Evolutionary conservation across 2,329 filamentous ascomycete species (phyloP), one percentile per base, ranked within the genome.

Genomic region (Dothideomycetes sp.): DNA sequence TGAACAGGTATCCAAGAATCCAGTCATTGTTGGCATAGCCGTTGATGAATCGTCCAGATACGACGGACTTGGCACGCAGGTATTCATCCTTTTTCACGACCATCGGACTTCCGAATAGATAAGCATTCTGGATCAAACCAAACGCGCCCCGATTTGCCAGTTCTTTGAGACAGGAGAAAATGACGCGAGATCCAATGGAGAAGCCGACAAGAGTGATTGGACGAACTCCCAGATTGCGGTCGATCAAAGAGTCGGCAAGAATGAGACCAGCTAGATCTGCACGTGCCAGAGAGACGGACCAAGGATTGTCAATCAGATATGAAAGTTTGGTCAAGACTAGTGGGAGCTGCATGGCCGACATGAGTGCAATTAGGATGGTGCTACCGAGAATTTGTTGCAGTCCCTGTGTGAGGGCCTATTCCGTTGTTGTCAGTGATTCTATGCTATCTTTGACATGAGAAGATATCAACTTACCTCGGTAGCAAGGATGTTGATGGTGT

Each of bases 241-340:
- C 87, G 45, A 94, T 84, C 24, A 98, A 68, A 0, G 89, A 95
- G 60, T 98, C 91, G 2, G 91, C 91, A 39, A 98, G 72, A 57
- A 98, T 94, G 34, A 94, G 73, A 3, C 91, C 91, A 5, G 89
- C 85, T 41, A 84, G 73, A 52, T 83, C 88, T 19, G 91, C 91
- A 51, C 91, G 79, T 52, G 91, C 86, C 36, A 94, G 74, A 2
- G 91, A 96, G n/a, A 95, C 88, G 18, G 83, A 86, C 91, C 91
- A 98, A 0, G 91, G 91, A 55, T 98, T 98, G 61, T 98, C 91
- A 49, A 98, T 95, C 15, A 98, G 72, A 55, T 98, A 98, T 1
- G 89, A 79, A 8, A 98, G 74, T 58, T 98, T 98, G 0, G 89
- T 88, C 33, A 98, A 67, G 19, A 95, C 81, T 31, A 98, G 76